Evolutionary conservation across 2,329 filamentous ascomycete genomes (phyloP).

Genomic region (Rhexocercosporidium sp.): DNA sequence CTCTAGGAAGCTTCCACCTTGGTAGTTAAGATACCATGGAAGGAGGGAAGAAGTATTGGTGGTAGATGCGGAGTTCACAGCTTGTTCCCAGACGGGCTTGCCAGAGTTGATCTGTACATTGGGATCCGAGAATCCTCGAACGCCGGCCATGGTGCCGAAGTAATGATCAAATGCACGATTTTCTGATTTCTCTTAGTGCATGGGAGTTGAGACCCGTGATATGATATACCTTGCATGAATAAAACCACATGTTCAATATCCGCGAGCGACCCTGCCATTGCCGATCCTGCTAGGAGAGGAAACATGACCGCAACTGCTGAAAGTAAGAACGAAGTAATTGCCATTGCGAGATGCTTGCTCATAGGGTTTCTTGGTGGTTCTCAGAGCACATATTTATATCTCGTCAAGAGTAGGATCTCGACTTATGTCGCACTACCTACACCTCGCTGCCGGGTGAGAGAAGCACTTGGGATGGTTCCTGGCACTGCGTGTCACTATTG

Average conservation of each 20-base stretch:
- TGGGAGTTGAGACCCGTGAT: not conserved
- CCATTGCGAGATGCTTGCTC: constrained; percentile 23
- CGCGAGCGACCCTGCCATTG: constrained; percentile 46
- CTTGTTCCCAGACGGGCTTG: constrained; percentile 32
- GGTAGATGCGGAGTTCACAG: constrained; percentile 36
- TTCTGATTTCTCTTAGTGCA: constrained; percentile 18
- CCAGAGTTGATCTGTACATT: constrained; percentile 55
- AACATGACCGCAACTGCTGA: constrained; percentile 28
- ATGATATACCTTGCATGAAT: constrained; percentile 56
- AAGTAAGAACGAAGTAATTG: constrained; percentile 20
- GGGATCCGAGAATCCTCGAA: constrained; percentile 60
- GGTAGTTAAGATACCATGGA: constrained; percentile 61
- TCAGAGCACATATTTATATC: not conserved
- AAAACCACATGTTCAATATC: constrained; percentile 63
- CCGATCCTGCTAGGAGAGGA: constrained; percentile 25
- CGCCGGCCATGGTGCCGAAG: constrained; percentile 60
- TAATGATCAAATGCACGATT: constrained; percentile 44
- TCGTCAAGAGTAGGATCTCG: no score
- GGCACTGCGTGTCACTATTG: constrained; percentile 17
- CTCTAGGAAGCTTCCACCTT: constrained; percentile 54
- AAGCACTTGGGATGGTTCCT: not conserved
- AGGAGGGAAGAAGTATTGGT: constrained; percentile 51
- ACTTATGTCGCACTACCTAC: no score
- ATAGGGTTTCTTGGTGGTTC: not conserved
- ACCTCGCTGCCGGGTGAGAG: not conserved